Conservation (phyloP, 768 basidiomycete genomes). For the Chalciporus sphaerocephalus region DNA sequence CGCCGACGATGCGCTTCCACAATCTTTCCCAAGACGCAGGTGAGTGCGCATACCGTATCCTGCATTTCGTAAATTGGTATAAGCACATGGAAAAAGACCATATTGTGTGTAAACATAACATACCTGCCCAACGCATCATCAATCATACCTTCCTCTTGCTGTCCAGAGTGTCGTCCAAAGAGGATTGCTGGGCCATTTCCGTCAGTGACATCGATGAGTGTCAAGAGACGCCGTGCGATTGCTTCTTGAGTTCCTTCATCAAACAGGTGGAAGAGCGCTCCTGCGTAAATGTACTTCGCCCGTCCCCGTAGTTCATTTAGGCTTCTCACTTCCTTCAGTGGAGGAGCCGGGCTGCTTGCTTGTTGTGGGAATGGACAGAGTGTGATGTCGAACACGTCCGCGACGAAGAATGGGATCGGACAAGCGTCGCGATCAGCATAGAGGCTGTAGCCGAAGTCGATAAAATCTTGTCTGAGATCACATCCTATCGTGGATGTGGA, state of each 20-base stretch:
- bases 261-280: slow-evolving; percentile 36
- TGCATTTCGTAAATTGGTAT: not conserved
- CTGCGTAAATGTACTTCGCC: slow-evolving; percentile 29
- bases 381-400: slow-evolving; percentile 3
- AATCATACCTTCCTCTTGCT: slow-evolving; percentile 21
- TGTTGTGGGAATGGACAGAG: slow-evolving; percentile 5
- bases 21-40: slow-evolving; percentile 3
- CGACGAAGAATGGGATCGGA: not conserved
- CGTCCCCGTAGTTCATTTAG: slow-evolving; percentile 24
- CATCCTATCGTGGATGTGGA: slow-evolving; percentile 1
- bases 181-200: slow-evolving; percentile 26
- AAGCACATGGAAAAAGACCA: not conserved
- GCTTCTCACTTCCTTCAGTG: slow-evolving; percentile 5
- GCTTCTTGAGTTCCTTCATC: slow-evolving; percentile 31
- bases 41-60: slow-evolving; percentile 5
- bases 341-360: not conserved
- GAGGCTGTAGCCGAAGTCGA: not conserved
- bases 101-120: not conserved
- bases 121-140: slow-evolving; percentile 23
- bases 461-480: slow-evolving; percentile 1
- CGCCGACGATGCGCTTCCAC: slow-evolving; percentile 1
- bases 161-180: slow-evolving; percentile 33
- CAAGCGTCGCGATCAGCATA: not conserved
- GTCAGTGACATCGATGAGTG: slow-evolving; percentile 19
- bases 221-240: slow-evolving; percentile 26